A percentile compares a stretch with the other conserved stretches of the same genome.
Conservation (phyloP, 768 basidiomycete genomes). For the Russula dissimulans region DNA sequence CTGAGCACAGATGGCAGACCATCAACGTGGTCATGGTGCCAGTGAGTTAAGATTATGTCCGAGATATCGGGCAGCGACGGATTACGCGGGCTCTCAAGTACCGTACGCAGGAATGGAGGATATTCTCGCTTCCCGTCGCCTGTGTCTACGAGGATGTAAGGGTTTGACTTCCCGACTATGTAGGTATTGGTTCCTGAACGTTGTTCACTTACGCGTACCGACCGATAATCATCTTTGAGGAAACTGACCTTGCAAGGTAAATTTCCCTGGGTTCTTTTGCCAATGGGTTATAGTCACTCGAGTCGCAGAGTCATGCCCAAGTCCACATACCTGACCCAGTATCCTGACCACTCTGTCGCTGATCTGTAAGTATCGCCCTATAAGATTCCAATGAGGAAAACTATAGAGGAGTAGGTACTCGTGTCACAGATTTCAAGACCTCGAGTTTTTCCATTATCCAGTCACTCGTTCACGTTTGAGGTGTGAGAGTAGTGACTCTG, state of each 20-base stretch:
- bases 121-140: constrained; percentile 68
- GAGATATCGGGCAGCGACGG: constrained; percentile 51
- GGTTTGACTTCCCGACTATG: constrained; percentile 58
- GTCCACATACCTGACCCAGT: constrained; percentile 55
- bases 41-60: constrained; percentile 88
- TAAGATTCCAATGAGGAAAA: neutral
- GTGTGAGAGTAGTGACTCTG: neutral
- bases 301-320: neutral
- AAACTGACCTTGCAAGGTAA: constrained; percentile 71
- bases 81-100: constrained; percentile 38
- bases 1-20: constrained; percentile 65
- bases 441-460: constrained; percentile 43
- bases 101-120: constrained; percentile 52
- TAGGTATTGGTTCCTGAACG: constrained; percentile 81
- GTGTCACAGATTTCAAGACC: constrained; percentile 41
- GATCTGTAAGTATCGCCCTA: constrained; percentile 35
- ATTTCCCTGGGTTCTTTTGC: constrained; percentile 74
- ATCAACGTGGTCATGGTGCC: constrained; percentile 79
- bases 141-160: constrained; percentile 76
- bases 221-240: neutral
- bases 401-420: constrained; percentile 31
- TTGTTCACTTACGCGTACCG: neutral
- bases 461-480: too few relatives aligned
- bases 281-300: neutral
- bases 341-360: constrained; percentile 60